These are phyloP conservation scores for Chionographis japonica DNA, from an alignment of 106 monocot genomes.

Conservation along the genomic window DNA sequence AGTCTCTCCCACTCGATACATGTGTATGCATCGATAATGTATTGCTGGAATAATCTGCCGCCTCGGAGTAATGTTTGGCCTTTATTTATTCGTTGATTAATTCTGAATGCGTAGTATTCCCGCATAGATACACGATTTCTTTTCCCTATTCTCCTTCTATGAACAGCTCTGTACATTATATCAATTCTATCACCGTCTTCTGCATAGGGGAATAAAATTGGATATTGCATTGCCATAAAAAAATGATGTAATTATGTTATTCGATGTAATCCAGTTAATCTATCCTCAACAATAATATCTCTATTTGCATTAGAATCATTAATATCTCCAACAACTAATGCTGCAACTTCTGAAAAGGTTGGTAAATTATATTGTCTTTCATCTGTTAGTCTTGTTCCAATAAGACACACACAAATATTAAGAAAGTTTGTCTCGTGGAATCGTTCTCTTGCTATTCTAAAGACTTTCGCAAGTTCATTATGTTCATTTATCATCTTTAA, in stretches of 20 bases:
- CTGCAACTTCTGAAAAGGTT: conserved; percentile 10
- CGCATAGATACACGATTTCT: background rate
- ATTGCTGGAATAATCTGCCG: conserved; percentile 15
- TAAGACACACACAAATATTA: background rate
- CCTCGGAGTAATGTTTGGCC: background rate
- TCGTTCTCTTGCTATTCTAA: conserved; percentile 5
- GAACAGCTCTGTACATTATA: background rate
- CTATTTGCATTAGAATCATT: background rate
- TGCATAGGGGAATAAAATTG: conserved; percentile 20
- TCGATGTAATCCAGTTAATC: background rate
- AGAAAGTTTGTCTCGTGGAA: too few species aligned
- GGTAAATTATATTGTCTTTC: conserved; percentile 4
- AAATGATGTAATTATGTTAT: conserved; percentile 10
- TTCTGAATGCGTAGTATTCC: conserved; percentile 13
- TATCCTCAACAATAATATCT: conserved; percentile 19
- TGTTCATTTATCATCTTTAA: conserved; percentile 8
- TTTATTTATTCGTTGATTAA: conserved; percentile 9
- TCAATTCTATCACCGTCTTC: conserved; percentile 12
- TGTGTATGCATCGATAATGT: conserved; percentile 22
- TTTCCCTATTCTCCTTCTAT: background rate
- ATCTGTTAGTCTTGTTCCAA: background rate
- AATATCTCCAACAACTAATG: conserved; percentile 1
- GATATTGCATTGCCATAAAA: conserved; percentile 25
- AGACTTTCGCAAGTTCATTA: conserved; percentile 2
- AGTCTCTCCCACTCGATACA: conserved; percentile 8